phyloP scores from a whole-genome alignment of 2,329 filamentous ascomycete species.

The Myriosclerotinia scirpicola region DNA sequence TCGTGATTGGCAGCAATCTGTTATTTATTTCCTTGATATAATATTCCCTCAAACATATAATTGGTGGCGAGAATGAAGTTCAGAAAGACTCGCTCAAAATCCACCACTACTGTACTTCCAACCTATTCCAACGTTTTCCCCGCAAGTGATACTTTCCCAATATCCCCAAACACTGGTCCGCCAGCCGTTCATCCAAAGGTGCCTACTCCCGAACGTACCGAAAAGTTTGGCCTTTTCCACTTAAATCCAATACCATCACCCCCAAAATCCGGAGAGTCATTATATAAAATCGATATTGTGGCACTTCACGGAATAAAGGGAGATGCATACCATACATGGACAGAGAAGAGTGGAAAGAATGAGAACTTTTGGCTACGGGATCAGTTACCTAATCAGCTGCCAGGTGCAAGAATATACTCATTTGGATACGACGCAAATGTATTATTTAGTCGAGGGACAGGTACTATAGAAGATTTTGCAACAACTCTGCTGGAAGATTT shows the following conservation, averaged over 20 bases:
- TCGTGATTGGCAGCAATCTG: not conserved
- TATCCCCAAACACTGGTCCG: not conserved
- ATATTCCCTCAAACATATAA: not conserved
- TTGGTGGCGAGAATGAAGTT: not conserved
- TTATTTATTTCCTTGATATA: not conserved
- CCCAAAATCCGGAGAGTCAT: not conserved
- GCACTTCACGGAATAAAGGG: slow-evolving; percentile 32
- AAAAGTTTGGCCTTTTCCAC: slow-evolving; percentile 9
- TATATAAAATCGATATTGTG: slow-evolving; percentile 26
- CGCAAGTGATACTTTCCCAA: not conserved
- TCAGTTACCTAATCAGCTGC: slow-evolving; percentile 28
- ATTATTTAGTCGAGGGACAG: slow-evolving; percentile 20
- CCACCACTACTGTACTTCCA: not conserved
- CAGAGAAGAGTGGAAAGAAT: slow-evolving; percentile 17
- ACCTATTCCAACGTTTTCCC: not conserved
- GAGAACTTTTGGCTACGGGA: slow-evolving; percentile 33
- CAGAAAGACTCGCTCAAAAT: not conserved
- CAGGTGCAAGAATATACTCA: slow-evolving; percentile 31
- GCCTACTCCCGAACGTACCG: not conserved
- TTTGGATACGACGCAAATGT: slow-evolving; percentile 33
- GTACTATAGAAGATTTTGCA: slow-evolving; percentile 28
- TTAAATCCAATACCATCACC: slow-evolving; percentile 2
- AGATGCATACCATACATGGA: slow-evolving; percentile 33
- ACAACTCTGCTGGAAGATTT: slow-evolving; percentile 26
- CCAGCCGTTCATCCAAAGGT: not conserved